Base-by-base conservation (phyloP, 163 green algal genomes). In the Chlamydomonas reinhardtii region DNA sequence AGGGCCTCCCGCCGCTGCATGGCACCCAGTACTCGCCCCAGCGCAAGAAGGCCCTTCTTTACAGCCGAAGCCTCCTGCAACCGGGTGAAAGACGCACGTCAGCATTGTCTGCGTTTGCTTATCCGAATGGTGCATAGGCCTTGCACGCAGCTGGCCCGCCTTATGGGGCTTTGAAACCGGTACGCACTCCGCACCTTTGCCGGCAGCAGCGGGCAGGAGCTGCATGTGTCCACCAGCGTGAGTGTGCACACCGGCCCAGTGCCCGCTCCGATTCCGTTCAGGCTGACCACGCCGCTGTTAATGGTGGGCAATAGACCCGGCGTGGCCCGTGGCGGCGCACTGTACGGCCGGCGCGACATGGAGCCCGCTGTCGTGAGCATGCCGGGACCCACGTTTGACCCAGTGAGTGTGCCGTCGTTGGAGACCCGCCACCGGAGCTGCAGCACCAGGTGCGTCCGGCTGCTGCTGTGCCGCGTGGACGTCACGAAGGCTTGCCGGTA, bases 211-310 rank as follows among this genome's bases (percentile, higher is more conserved):
- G 82, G 72, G n/a, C 37, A 87, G 39, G 61, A 82, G 59, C 72
- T 82, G 72, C 72, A 81, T 20, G 72, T 82, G 61, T 87, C 82
- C 61, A 87, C 61, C 61, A 87, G 61, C n/a, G 82, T 82, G 27
- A 87, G 61, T 0, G 70, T 86, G 80, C 80, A 86, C 31, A 86
- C 35, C 9, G 80, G 80, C 8, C 70, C 68, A 4, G 35, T 34
- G n/a, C n/a, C 61, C 48, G 11, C 9, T 1, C 48, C 48, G 1
- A 56, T 19, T 12, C 48, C 48, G 14, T 19, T 56, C 48, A 56
- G 48, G 48, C 48, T 56, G 11, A 25, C 62, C 15, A 24, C 24
- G 35, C 35, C 59, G 6, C 15, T n/a, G 34, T 24, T 24, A 48
- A 48, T 17, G 68, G 29, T 37, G 65, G 29, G 32, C 15, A n/a